Conservation (phyloP, 441 rosid species). For the Syzygium syzygioides region DNA sequence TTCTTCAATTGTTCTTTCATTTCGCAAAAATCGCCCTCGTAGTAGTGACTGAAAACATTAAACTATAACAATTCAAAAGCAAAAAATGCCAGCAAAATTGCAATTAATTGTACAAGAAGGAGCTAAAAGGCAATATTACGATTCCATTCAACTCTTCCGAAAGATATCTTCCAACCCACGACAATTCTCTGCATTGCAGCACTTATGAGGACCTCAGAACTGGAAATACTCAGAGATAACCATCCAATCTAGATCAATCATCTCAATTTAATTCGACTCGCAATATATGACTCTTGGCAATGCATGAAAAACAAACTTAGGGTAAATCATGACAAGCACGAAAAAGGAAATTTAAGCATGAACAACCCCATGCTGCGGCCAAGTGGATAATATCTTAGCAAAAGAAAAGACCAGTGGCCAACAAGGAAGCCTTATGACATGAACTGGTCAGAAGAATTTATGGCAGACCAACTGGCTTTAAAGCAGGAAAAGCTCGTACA, state of each 20-base stretch:
- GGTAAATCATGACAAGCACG: not conserved
- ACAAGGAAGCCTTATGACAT: not conserved
- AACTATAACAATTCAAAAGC: not conserved
- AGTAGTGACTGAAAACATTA: constrained; percentile 63
- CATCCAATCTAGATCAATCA: not conserved
- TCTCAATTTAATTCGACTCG: not conserved
- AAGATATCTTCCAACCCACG: not conserved
- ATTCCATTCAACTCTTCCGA: not conserved
- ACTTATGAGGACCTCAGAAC: not conserved
- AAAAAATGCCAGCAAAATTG: not conserved
- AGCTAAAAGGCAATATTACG: not conserved
- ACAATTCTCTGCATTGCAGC: not conserved
- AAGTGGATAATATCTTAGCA: not conserved
- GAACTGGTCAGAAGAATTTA: not conserved
- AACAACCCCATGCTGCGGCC: not conserved
- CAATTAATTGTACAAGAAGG: not conserved
- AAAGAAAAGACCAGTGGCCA: not conserved
- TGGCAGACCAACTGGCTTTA: not conserved
- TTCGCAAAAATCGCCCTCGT: constrained; percentile 91
- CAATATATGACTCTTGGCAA: not conserved
- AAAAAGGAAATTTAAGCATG: not conserved
- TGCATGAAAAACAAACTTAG: not conserved
- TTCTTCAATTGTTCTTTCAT: constrained; percentile 72
- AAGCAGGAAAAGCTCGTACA: not conserved
- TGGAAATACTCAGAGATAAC: not conserved